Evolutionary conservation across 2,329 filamentous ascomycete species (phyloP).

Genomic region (Trichophyton rubrum): DNA sequence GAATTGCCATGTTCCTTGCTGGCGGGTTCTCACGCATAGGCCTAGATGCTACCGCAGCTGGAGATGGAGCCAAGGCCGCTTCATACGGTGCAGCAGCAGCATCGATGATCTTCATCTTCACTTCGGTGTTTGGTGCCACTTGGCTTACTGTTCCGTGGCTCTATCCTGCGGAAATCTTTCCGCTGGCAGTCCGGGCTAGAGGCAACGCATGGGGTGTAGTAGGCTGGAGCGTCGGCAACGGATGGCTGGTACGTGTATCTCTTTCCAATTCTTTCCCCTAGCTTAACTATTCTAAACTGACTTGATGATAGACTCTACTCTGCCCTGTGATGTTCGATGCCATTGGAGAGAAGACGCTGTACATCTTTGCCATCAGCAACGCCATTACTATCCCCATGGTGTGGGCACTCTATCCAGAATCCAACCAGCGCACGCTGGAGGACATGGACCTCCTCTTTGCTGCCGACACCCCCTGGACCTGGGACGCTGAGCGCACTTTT

Average conservation of each 20-base stretch:
- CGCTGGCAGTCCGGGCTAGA: conserved; percentile 53
- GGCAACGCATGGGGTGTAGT: conserved; percentile 66
- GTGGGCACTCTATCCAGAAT: conserved; percentile 63
- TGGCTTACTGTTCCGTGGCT: conserved; percentile 50
- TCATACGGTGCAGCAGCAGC: conserved; percentile 53
- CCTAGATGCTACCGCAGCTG: conserved; percentile 37
- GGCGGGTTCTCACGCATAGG: conserved; percentile 49
- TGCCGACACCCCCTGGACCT: conserved; percentile 52
- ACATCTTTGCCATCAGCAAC: conserved; percentile 60
- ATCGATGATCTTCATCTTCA: conserved; percentile 61
- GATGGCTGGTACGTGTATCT: conserved; percentile 40
- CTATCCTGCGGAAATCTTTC: conserved; percentile 57
- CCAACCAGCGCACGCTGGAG: conserved; percentile 59
- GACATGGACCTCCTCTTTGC: conserved; percentile 65
- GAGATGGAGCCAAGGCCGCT: conserved; percentile 35
- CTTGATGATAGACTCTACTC: conserved; percentile 32
- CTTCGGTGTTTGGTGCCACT: conserved; percentile 49
- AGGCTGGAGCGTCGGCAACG: conserved; percentile 65
- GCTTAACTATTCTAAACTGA: background rate
- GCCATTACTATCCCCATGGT: conserved; percentile 54
- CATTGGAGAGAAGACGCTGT: conserved; percentile 58
- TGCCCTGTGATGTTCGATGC: conserved; percentile 50
- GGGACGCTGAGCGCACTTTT: conserved; percentile 58
- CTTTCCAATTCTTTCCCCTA: background rate
- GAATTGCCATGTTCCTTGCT: conserved; percentile 54